Conservation (phyloP, 805 yeast genomes). For the Kurtzmaniella cleridarum region DNA sequence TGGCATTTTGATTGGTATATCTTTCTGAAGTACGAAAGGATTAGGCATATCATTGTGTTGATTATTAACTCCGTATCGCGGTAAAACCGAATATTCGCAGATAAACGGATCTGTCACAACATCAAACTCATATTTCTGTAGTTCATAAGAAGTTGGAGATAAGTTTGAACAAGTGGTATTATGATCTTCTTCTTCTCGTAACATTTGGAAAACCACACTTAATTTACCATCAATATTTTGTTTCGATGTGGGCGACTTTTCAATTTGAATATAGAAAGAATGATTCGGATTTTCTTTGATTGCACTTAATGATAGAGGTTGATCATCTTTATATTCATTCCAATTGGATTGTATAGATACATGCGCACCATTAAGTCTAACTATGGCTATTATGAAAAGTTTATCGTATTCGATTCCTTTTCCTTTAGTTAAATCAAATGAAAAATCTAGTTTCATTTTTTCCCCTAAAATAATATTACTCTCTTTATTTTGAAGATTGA, state of each 20-base stretch:
- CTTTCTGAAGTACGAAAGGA: conserved; percentile 25
- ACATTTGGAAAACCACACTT: conserved; percentile 18
- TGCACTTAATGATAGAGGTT: conserved; percentile 21
- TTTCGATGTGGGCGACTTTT: conserved; percentile 14
- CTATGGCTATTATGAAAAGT: not conserved
- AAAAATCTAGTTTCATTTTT: conserved; percentile 11
- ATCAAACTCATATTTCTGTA: conserved; percentile 23
- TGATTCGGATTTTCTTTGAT: conserved; percentile 10
- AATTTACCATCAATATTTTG: conserved; percentile 9
- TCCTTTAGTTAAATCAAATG: not conserved
- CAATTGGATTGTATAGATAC: conserved; percentile 22
- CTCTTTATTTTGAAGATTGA: conserved; percentile 7
- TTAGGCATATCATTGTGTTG: conserved; percentile 29
- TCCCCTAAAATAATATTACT: conserved; percentile 25
- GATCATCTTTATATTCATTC: conserved; percentile 36
- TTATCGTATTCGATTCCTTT: conserved; percentile 1
- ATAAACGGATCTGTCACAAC: conserved; percentile 22
- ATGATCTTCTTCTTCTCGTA: conserved; percentile 12
- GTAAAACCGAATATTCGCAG: conserved; percentile 17
- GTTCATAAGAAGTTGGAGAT: not conserved
- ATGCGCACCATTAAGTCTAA: not conserved
- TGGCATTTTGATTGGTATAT: conserved; percentile 19
- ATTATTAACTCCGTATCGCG: conserved; percentile 19
- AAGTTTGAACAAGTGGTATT: conserved; percentile 13
- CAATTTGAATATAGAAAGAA: conserved; percentile 11